These are phyloP conservation scores for Setomelanomma holmii DNA, from an alignment of 2,329 filamentous ascomycete species.

Conservation along the genomic window DNA sequence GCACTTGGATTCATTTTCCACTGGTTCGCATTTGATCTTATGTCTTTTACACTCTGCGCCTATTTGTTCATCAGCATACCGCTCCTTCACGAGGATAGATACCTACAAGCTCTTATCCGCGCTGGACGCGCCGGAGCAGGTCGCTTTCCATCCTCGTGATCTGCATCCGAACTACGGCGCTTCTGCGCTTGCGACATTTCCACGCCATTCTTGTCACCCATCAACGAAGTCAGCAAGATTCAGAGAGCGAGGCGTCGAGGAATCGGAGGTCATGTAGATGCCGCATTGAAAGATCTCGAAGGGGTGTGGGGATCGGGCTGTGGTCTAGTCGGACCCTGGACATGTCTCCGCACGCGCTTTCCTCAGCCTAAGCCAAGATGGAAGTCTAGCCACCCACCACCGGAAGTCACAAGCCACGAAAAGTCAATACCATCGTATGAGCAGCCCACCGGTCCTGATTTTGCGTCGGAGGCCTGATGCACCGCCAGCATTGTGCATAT, in stretches of 20 bases:
- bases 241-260: not conserved
- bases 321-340: not conserved
- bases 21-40: slow-evolving; percentile 46
- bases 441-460: too few relatives aligned
- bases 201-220: slow-evolving; percentile 59
- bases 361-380: slow-evolving; percentile 3
- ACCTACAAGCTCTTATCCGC: slow-evolving; percentile 38
- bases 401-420: too few relatives aligned
- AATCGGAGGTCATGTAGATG: too few relatives aligned
- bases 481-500: too few relatives aligned
- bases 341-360: slow-evolving; percentile 1
- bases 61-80: slow-evolving; percentile 6
- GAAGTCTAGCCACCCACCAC: too few relatives aligned
- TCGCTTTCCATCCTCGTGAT: slow-evolving; percentile 36
- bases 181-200: slow-evolving; percentile 65
- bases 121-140: slow-evolving; percentile 30
- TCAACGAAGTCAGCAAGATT: slow-evolving; percentile 2
- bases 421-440: too few relatives aligned
- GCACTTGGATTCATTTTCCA: slow-evolving; percentile 41
- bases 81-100: not conserved
- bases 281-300: too few relatives aligned
- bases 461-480: too few relatives aligned
- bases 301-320: not conserved
- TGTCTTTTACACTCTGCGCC: slow-evolving; percentile 45
- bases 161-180: slow-evolving; percentile 37